phyloP scores from a whole-genome alignment of 352 stramenopile genomes.

The Pilasporangium apinafurcum region DNA sequence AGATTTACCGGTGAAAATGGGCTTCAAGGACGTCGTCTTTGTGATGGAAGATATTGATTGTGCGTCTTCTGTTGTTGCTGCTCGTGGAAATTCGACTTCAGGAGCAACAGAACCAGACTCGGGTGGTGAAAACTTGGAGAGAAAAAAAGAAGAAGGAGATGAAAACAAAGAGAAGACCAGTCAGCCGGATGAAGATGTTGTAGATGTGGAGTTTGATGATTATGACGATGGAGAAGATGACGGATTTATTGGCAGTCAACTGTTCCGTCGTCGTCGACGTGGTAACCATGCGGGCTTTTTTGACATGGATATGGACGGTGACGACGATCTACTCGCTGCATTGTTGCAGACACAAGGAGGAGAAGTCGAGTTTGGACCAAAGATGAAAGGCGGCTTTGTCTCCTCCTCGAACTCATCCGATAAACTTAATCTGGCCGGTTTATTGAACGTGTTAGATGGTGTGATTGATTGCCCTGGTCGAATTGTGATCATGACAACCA shows the following conservation, averaged over 20 bases:
- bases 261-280: too few species aligned
- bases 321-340: too few species aligned
- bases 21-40: slow-evolving; percentile 60
- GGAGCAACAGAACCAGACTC: background rate
- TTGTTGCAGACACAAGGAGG: background rate
- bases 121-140: slow-evolving; percentile 1
- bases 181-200: background rate
- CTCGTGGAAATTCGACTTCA: slow-evolving; percentile 4
- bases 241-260: too few species aligned
- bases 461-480: slow-evolving; percentile 68
- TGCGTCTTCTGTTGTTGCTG: slow-evolving; percentile 35
- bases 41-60: slow-evolving; percentile 71
- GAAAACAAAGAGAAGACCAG: background rate
- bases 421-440: slow-evolving; percentile 51
- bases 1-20: slow-evolving; percentile 34
- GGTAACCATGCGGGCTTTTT: too few species aligned
- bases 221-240: too few species aligned
- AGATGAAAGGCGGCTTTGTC: slow-evolving; percentile 1
- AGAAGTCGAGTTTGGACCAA: slow-evolving; percentile 1
- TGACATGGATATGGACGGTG: too few species aligned
- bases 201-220: too few species aligned
- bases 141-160: background rate
- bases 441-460: slow-evolving; percentile 83
- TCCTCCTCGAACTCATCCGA: slow-evolving; percentile 6
- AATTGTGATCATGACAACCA: slow-evolving; percentile 88